phyloP scores from a whole-genome alignment of 768 basidiomycete genomes.

The Russula griseocarnosa region DNA sequence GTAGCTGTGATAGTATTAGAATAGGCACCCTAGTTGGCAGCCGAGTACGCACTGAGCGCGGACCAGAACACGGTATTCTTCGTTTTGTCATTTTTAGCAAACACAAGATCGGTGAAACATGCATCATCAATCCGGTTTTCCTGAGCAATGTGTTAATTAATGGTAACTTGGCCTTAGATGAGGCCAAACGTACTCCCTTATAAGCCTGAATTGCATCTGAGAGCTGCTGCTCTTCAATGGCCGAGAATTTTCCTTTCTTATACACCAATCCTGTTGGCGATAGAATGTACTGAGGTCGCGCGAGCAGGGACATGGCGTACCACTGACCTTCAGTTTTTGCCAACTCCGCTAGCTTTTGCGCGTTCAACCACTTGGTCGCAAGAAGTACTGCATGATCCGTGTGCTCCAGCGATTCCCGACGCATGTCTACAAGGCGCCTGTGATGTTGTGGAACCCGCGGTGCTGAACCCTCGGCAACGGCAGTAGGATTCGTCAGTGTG shows the following conservation, averaged over 20 bases:
- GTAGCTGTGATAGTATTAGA: constrained; percentile 43
- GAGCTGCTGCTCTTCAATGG: constrained; percentile 67
- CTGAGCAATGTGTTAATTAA: constrained; percentile 35
- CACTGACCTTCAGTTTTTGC: constrained; percentile 60
- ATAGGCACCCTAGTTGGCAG: background rate
- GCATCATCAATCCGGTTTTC: constrained; percentile 49
- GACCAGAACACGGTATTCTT: constrained; percentile 69
- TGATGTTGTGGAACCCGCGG: constrained; percentile 8
- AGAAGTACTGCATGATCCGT: constrained; percentile 63
- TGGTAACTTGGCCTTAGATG: background rate
- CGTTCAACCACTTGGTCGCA: constrained; percentile 75
- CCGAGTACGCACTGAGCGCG: constrained; percentile 59
- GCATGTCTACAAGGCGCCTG: constrained; percentile 8
- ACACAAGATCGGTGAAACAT: constrained; percentile 60
- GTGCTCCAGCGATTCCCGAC: constrained; percentile 40
- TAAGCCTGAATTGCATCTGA: constrained; percentile 61
- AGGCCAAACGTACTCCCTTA: constrained; percentile 44
- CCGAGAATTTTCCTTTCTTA: constrained; percentile 85
- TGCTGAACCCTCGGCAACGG: background rate
- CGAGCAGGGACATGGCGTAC: background rate
- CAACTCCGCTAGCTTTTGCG: constrained; percentile 62
- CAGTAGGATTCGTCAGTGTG: constrained; percentile 1
- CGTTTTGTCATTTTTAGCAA: constrained; percentile 57
- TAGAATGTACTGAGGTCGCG: constrained; percentile 1
- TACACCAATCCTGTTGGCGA: constrained; percentile 63